These are phyloP conservation scores for Acephala macrosclerotiorum DNA, from an alignment of 2,329 filamentous ascomycete species.

Conservation along the genomic window DNA sequence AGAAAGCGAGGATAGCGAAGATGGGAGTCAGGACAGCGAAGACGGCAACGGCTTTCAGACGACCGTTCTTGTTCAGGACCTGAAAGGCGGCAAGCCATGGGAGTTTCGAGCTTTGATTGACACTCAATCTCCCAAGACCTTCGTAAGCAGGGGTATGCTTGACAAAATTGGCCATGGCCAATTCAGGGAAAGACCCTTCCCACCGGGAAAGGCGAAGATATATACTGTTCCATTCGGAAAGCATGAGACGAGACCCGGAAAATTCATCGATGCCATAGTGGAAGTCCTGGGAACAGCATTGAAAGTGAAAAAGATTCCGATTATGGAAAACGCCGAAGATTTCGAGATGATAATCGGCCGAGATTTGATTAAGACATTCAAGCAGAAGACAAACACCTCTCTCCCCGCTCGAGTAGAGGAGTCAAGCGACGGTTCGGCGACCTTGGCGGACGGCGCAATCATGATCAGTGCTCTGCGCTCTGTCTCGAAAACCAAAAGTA, in stretches of 20 bases:
- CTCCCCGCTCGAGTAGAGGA: too few relatives aligned
- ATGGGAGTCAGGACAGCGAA: neutral
- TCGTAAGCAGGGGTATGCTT: neutral
- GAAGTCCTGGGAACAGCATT: neutral
- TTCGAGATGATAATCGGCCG: neutral
- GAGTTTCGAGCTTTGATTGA: neutral
- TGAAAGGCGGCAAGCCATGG: neutral
- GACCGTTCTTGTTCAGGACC: neutral
- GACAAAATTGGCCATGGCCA: neutral
- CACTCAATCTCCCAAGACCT: neutral
- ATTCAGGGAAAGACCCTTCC: neutral
- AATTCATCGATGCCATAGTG: neutral
- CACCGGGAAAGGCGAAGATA: neutral
- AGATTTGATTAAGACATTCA: neutral
- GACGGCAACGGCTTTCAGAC: neutral
- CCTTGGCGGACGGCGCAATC: too few relatives aligned
- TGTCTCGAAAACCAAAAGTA: neutral
- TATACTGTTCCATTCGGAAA: neutral
- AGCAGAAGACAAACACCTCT: neutral
- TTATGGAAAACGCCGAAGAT: neutral
- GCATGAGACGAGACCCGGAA: neutral
- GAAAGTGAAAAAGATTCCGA: neutral
- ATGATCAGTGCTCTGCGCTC: neutral
- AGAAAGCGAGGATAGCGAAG: too few relatives aligned
- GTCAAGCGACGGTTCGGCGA: neutral